Evolutionary conservation across 768 basidiomycete genomes (phyloP), one percentile per base, ranked within the genome.

Genomic region (Boletus bicolor): DNA sequence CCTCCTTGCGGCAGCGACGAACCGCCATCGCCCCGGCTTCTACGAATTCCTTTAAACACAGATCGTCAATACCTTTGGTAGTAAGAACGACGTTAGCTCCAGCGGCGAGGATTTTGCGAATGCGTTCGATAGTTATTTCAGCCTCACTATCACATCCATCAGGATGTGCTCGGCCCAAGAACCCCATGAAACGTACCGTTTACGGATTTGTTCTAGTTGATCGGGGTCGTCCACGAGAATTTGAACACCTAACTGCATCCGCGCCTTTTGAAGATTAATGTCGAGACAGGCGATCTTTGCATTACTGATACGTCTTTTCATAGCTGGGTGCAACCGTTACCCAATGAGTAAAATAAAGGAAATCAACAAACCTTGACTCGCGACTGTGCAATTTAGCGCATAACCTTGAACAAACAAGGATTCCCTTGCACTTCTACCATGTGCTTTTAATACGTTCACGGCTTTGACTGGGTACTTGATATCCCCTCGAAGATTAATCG

Each of bases 21-120:
- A 98, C 97, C 43, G 95, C 97, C 90, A 98, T 98, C 1, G 96
- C 96, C 39, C 97, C 97, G 19, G 94, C 95, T 74, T 99, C 97
- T 45, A 98, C 91, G 64, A 98, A 99, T 75, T 98, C 97, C 71
- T 99, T 99, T 64, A 98, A 76, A 72, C 94, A 98, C 17, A 98
- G 79, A 69, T 99, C 97, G 65, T 99, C 97, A 63, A 98, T 99
- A 37, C 97, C 97, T 73, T 98, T 98, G 12, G 97, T 98, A 14
- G 97, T 99, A 53, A 98, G 75, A 41, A 98, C 85, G 57, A 98
- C 97, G 67, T 98, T 98, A 34, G 97, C 97, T 35, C 97, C 97
- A 14, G 96, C 82, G 5, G 87, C 93, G 57, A 99, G 79, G 64
- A 98, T 95, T 79, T 98, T 98, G 59, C 93, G 85, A 62, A 98